phyloP scores from a whole-genome alignment of 305 asterid genomes.

The Solanum hybrid region DNA sequence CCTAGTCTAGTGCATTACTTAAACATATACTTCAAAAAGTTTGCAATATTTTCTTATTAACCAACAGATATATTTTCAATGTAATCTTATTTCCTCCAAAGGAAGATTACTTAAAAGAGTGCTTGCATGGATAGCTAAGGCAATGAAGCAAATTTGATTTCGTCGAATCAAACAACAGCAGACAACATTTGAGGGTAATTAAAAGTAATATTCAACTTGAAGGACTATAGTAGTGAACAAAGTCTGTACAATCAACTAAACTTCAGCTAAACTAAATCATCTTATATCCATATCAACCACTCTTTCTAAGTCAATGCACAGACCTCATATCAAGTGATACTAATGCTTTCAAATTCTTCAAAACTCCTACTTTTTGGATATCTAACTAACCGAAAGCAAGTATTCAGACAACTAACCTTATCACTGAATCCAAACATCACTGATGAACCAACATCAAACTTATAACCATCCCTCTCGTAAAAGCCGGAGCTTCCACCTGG shows the following conservation, averaged over 20 bases:
- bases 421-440: slow-evolving; percentile 99
- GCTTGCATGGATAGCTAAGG: background rate
- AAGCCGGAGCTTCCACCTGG: slow-evolving; percentile 99
- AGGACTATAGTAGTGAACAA: background rate
- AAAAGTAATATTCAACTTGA: background rate
- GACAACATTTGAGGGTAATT: background rate
- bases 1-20: background rate
- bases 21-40: background rate
- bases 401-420: slow-evolving; percentile 46
- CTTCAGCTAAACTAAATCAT: background rate
- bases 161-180: background rate
- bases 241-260: background rate
- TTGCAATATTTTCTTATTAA: background rate
- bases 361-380: background rate
- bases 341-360: background rate
- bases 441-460: slow-evolving; percentile 94
- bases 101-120: background rate
- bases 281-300: background rate
- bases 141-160: background rate
- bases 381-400: background rate
- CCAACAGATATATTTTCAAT: background rate
- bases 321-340: background rate
- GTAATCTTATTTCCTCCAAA: background rate
- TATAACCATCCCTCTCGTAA: slow-evolving; percentile 81
- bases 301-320: background rate